These are phyloP conservation scores for Cyberlindnera americana DNA, from an alignment of 805 yeast species.

Conservation along the genomic window DNA sequence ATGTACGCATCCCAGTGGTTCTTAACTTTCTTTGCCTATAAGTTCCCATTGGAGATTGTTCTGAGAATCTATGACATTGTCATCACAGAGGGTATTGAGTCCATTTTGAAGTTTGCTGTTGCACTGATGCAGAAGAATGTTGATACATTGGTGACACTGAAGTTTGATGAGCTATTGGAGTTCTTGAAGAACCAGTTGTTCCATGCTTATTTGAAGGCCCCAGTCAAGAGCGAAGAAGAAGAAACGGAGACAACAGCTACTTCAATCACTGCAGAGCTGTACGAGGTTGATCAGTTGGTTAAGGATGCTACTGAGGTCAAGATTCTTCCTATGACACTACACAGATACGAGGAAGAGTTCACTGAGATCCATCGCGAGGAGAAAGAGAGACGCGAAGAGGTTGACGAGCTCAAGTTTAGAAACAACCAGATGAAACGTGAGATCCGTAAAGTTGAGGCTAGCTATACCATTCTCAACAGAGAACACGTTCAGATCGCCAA, in stretches of 20 bases:
- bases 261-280: constrained; percentile 28
- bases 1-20: constrained; percentile 99
- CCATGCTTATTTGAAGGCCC: constrained; percentile 49
- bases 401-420: constrained; percentile 58
- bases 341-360: constrained; percentile 70
- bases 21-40: constrained; percentile 89
- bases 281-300: constrained; percentile 72
- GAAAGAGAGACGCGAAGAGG: constrained; percentile 60
- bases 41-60: constrained; percentile 87
- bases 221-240: constrained; percentile 28
- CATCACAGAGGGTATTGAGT: constrained; percentile 87
- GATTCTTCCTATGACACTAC: constrained; percentile 67
- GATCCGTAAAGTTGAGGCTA: constrained; percentile 67
- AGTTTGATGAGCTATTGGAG: constrained; percentile 73
- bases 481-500: constrained; percentile 89
- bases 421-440: constrained; percentile 75
- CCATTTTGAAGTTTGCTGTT: constrained; percentile 78
- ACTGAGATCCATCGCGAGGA: constrained; percentile 73
- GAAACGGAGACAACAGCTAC: constrained; percentile 25
- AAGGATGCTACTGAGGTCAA: constrained; percentile 71
- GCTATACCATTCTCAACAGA: constrained; percentile 63
- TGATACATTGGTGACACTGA: constrained; percentile 50
- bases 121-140: constrained; percentile 74
- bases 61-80: constrained; percentile 83
- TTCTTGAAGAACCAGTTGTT: constrained; percentile 80